These are phyloP conservation scores for Kwoniella europaea DNA, from an alignment of 768 basidiomycete species.

Conservation along the genomic window DNA sequence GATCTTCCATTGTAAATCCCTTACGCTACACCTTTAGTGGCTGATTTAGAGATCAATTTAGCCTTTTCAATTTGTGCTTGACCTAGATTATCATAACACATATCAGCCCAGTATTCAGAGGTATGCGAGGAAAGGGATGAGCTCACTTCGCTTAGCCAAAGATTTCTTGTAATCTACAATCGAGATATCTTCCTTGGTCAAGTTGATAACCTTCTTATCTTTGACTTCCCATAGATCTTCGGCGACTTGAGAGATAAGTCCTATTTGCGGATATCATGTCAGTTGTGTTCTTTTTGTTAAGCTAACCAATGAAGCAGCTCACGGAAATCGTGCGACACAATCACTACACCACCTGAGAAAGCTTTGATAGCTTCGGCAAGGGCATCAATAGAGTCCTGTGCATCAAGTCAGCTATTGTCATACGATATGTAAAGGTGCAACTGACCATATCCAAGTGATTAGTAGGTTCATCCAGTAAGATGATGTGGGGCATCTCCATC, in stretches of 20 bases:
- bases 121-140: background rate
- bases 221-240: conserved; percentile 99
- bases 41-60: conserved; percentile 85
- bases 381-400: conserved; percentile 87
- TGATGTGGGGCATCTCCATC: conserved; percentile 96
- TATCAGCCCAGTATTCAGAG: conserved; percentile 1
- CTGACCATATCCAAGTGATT: conserved; percentile 63
- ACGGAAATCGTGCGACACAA: conserved; percentile 99
- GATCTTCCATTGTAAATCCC: background rate
- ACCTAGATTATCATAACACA: conserved; percentile 61
- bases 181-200: conserved; percentile 86
- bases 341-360: conserved; percentile 97
- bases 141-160: conserved; percentile 76
- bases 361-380: conserved; percentile 93
- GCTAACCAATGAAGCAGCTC: conserved; percentile 53
- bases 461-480: conserved; percentile 65
- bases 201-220: conserved; percentile 86
- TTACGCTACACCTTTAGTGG: conserved; percentile 59
- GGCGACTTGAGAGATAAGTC: conserved; percentile 95
- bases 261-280: conserved; percentile 58
- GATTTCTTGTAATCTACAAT: conserved; percentile 90
- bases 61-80: conserved; percentile 88
- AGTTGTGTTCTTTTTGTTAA: background rate
- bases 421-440: conserved; percentile 15
- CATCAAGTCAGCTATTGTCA: background rate